Evolutionary conservation across 2,329 filamentous ascomycete species (phyloP), one percentile per base, ranked within the genome.

Genomic region (Leptoxyphium fumago): DNA sequence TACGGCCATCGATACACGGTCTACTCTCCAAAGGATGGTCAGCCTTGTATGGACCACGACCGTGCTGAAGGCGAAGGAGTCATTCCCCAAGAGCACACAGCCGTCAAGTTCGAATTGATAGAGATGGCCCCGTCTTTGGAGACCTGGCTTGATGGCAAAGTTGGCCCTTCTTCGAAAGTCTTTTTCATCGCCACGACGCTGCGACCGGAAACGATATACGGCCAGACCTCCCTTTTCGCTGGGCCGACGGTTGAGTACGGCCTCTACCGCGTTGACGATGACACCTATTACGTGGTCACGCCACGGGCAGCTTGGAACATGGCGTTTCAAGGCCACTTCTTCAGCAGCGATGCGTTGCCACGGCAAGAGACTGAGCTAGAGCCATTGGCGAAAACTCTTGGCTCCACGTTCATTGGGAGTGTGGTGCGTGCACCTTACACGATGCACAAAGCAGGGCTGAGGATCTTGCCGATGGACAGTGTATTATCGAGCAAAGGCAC

Each of bases 121-220:
- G 83, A 94, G 59, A 96, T 88, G 88, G 76, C 87, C 1, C 77
- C 82, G 29, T 74, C 80, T 50, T 83, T 86, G 18, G 76, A 78
- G 50, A 75, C 82, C 52, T 68, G 76, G 43, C 66, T 96, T 46
- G 74, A 81, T 61, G 80, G 77, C 51, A 91, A 89, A 68, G 68
- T 96, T 3, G 84, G 89, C 5, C 73, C 79, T 29, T 78, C 75
- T 50, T 81, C 84, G 39, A 82, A 82, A 49, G 81, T 95, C 45
- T 96, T 82, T 69, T 82, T 96, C 56, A 78, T 96, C 11, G 83
- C 91, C 10, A 91, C 91, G 11, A 96, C 91, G 44, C 74, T 98
- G 48, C 75, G 91, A 48, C 86, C 91, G 2, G 91, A 98, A 71
- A 98, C 91, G 30, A 96, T 98, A 89, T 98, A 96, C 61, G 93